Base-by-base conservation (phyloP, 1,284 basidiomycete species). In the Fistulinella cinereoalba region DNA sequence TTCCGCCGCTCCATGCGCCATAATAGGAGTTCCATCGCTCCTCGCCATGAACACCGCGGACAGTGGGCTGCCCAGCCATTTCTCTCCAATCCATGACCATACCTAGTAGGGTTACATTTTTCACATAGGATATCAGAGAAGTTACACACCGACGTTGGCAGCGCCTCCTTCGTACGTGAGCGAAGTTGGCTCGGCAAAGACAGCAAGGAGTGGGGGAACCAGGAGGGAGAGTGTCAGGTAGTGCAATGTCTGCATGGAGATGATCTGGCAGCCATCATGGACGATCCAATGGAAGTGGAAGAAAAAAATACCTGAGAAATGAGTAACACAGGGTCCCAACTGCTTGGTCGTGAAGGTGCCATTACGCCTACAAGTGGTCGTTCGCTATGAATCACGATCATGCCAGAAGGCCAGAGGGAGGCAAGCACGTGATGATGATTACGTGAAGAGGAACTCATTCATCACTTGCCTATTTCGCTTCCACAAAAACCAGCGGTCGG, bases 61-160 rank as follows among this genome's bases (percentile, higher is more conserved):
- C 79, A 0, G 91, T 92, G 3, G 88, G 81, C 47, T 80, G 71
- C 8, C 91, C 88, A 1, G 90, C 88, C 78, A 99, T 85, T 67
- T 97, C 91, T 39, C 92, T 79, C 96, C 96, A 99, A 70, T 99
- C 95, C 81, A 99, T 90, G 24, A 98, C 74, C 88, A 94, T 91
- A 9, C 85, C 85, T 87, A 45, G 39, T 42, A 37, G 48, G 6
- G 31, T 44, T 42, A 43, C 47, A 32, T 49, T 25, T 34, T 21
- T 23, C 44, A 24, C 7, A 22, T 5, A 24, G 22, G 25, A 36
- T 13, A 22, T 34, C 18, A 19, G 23, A 29, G 4, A 19, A 15
- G 36, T 28, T n/a, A 67, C 83, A 56, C 63, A 77, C 87, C 89
- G 38, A 95, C 84, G 62, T 83, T 92, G 8, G 85, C 75, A 2